Percentiles rank a stretch among this genome's conserved stretches.
Conservation (phyloP, 108 stramenopile genomes). For the Epithemia pelagica region DNA sequence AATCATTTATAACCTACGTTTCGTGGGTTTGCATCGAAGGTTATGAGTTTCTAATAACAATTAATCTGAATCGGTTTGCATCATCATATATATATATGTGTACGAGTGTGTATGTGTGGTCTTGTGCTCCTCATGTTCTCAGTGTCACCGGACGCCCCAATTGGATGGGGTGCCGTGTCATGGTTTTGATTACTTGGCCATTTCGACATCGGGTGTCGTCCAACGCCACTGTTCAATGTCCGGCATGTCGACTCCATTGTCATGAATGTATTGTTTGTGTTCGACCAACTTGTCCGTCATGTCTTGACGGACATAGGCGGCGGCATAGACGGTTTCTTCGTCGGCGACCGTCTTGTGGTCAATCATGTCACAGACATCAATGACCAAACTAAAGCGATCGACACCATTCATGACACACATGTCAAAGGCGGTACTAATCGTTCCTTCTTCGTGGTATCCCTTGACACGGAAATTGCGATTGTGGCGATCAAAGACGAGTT, state of each 20-base stretch:
- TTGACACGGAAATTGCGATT: conserved; percentile 12
- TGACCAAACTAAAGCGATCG: conserved; percentile 26
- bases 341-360: conserved; percentile 8
- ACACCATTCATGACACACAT: conserved; percentile 22
- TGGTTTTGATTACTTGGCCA: too few relatives aligned
- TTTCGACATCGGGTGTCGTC: too few relatives aligned
- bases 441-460: conserved; percentile 26
- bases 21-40: too few relatives aligned
- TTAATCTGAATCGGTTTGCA: too few relatives aligned
- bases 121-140: too few relatives aligned
- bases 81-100: too few relatives aligned
- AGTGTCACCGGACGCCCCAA: too few relatives aligned
- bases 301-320: conserved; percentile 21
- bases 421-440: conserved; percentile 23
- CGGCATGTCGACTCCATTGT: conserved; percentile 10
- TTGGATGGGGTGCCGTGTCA: too few relatives aligned
- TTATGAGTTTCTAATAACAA: too few relatives aligned
- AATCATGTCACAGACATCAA: conserved; percentile 19
- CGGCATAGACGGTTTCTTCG: not conserved
- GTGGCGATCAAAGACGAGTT: conserved; percentile 12
- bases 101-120: too few relatives aligned
- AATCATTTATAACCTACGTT: too few relatives aligned
- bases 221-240: conserved; percentile 18
- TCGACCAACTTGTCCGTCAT: conserved; percentile 11
- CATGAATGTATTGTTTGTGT: conserved; percentile 13